These are phyloP conservation scores for Tephrocybe rancida DNA, from an alignment of 768 basidiomycete species.

Conservation along the genomic window DNA sequence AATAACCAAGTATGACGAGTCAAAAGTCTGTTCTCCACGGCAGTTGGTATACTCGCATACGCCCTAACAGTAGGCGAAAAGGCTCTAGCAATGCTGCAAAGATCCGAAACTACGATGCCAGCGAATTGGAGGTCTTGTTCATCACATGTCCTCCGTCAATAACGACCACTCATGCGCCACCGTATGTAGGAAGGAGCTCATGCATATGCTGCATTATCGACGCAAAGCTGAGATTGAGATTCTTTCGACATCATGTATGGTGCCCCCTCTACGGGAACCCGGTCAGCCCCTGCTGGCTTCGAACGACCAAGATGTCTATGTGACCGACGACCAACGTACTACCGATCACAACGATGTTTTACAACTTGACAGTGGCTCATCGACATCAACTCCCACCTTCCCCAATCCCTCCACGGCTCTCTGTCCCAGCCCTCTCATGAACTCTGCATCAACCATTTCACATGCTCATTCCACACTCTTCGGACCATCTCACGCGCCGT, in stretches of 20 bases:
- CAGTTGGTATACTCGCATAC: not conserved
- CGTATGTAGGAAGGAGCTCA: constrained; percentile 70
- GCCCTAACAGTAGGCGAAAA: constrained; percentile 32
- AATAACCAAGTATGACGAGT: constrained; percentile 70
- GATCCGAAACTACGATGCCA: constrained; percentile 45
- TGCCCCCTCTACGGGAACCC: not conserved
- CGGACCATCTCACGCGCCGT: constrained; percentile 18
- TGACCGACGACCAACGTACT: not conserved
- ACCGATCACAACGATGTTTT: not conserved
- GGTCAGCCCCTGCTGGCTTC: not conserved
- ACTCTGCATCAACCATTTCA: constrained; percentile 2
- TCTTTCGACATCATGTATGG: constrained; percentile 32
- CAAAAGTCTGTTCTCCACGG: constrained; percentile 53
- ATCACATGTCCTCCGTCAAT: constrained; percentile 1
- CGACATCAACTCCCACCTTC: not conserved
- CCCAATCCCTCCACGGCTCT: not conserved
- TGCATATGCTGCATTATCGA: constrained; percentile 76
- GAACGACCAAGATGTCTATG: not conserved
- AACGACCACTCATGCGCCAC: constrained; percentile 5
- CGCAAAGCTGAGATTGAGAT: constrained; percentile 94
- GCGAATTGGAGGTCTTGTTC: constrained; percentile 62
- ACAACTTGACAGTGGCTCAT: not conserved
- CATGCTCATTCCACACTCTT: not conserved
- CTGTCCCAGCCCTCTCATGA: constrained; percentile 8
- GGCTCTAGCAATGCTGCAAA: constrained; percentile 67